Percentiles rank a stretch among this genome's conserved stretches.
phyloP scores from a whole-genome alignment of 768 basidiomycete species.

The Hypsizygus marmoreus region DNA sequence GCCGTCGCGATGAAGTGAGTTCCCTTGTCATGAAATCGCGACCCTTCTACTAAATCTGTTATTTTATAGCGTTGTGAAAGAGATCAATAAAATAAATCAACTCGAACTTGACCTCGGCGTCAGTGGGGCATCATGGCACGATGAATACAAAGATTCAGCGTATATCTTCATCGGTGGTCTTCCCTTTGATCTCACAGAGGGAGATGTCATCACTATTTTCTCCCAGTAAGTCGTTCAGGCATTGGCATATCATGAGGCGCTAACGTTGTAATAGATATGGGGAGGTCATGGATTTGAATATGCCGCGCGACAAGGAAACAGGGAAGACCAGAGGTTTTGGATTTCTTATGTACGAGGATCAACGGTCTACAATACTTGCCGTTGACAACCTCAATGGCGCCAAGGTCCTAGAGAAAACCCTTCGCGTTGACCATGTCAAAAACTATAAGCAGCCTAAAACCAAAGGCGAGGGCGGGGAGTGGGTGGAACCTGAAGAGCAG shows the following conservation, averaged over 20 bases:
- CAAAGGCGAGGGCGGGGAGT: slow-evolving; percentile 82
- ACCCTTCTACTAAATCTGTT: slow-evolving; percentile 10
- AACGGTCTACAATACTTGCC: slow-evolving; percentile 91
- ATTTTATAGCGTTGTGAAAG: slow-evolving; percentile 75
- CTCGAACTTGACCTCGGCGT: slow-evolving; percentile 80
- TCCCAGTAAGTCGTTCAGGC: slow-evolving; percentile 73
- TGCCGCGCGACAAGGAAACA: slow-evolving; percentile 92
- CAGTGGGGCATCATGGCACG: slow-evolving; percentile 85
- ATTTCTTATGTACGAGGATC: slow-evolving; percentile 99
- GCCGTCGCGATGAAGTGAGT: slow-evolving; percentile 70
- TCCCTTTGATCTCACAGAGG: slow-evolving; percentile 88
- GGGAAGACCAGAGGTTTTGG: slow-evolving; percentile 91
- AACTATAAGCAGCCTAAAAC: slow-evolving; percentile 86
- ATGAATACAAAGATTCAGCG: slow-evolving; percentile 97
- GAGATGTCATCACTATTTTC: slow-evolving; percentile 96
- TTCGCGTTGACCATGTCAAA: slow-evolving; percentile 92
- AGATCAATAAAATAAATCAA: slow-evolving; percentile 93
- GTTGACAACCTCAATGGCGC: slow-evolving; percentile 99
- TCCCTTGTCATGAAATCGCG: slow-evolving; percentile 1
- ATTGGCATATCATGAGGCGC: slow-evolving; percentile 1
- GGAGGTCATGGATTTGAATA: slow-evolving; percentile 93
- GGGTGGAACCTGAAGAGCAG: slow-evolving; percentile 82
- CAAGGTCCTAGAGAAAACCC: slow-evolving; percentile 77
- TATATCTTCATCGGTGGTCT: slow-evolving; percentile 94
- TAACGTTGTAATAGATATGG: slow-evolving; percentile 68